Conservation (phyloP, 2,329 filamentous ascomycete genomes). For the Trichoderma oligosporum region DNA sequence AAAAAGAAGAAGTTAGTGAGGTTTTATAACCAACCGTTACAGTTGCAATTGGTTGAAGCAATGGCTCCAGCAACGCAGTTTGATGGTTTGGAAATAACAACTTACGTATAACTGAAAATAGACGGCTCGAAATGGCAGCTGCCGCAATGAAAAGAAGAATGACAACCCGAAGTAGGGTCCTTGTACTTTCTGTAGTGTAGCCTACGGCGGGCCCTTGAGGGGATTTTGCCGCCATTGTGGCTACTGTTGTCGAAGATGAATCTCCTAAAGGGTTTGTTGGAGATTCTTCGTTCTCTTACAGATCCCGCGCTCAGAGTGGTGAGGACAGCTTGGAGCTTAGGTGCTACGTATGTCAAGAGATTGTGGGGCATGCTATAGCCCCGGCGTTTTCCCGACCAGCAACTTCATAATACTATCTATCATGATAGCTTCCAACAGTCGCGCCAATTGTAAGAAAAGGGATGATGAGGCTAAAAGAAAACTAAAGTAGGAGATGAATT, state of each 20-base stretch:
- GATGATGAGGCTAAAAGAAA: too few relatives aligned
- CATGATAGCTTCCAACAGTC: background rate
- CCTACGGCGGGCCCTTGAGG: conserved; percentile 61
- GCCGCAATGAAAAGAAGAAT: conserved; percentile 90
- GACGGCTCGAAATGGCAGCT: conserved; percentile 84
- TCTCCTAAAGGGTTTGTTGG: conserved; percentile 32
- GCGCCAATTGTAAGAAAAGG: conserved; percentile 9
- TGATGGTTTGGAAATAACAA: conserved; percentile 26
- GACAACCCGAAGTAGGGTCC: conserved; percentile 79
- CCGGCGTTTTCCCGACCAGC: conserved; percentile 18
- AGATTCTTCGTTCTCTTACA: conserved; percentile 30
- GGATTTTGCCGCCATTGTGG: conserved; percentile 43
- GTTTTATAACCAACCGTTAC: background rate
- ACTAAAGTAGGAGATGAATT: too few relatives aligned
- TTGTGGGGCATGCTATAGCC: conserved; percentile 18
- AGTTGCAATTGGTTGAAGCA: conserved; percentile 1
- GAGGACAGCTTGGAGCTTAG: conserved; percentile 47
- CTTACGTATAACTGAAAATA: conserved; percentile 98
- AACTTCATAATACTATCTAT: conserved; percentile 2
- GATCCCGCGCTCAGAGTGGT: conserved; percentile 26
- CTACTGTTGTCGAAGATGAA: conserved; percentile 32
- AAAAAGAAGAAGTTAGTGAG: conserved; percentile 32
- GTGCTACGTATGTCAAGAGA: conserved; percentile 18
- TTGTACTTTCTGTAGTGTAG: conserved; percentile 75
- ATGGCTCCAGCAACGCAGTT: background rate